Percentiles rank a stretch among this genome's conserved stretches.
These are phyloP conservation scores for Agroathelia rolfsii DNA, from an alignment of 1,284 basidiomycete species.

Conservation along the genomic window DNA sequence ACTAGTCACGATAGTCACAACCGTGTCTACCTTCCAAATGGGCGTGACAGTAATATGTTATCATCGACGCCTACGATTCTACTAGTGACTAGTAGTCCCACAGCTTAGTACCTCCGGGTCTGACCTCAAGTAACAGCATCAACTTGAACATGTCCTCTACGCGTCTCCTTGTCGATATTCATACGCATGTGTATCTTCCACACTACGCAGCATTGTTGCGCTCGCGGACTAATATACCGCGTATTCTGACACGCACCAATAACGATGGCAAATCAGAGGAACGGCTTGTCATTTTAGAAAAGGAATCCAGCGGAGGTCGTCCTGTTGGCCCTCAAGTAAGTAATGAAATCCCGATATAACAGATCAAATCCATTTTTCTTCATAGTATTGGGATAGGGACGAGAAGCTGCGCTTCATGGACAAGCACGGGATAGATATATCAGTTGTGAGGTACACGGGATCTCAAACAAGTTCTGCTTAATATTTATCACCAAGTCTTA, in stretches of 20 bases:
- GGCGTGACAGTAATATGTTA: no score
- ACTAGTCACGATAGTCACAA: no score
- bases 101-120: no score
- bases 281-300: slow-evolving; percentile 61
- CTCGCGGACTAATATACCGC: slow-evolving; percentile 49
- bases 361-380: slow-evolving; percentile 2
- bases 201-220: slow-evolving; percentile 60
- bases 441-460: slow-evolving; percentile 46
- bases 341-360: background rate
- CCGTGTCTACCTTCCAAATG: no score
- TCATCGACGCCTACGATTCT: no score
- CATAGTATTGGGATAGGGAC: slow-evolving; percentile 71
- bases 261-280: slow-evolving; percentile 42
- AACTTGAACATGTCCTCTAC: slow-evolving; percentile 17
- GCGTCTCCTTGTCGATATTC: slow-evolving; percentile 59
- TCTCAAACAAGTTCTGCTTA: background rate
- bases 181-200: slow-evolving; percentile 76
- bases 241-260: slow-evolving; percentile 47
- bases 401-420: slow-evolving; percentile 76
- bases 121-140: no score
- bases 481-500: slow-evolving; percentile 11
- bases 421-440: slow-evolving; percentile 61
- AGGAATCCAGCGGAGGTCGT: slow-evolving; percentile 68
- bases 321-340: slow-evolving; percentile 51
- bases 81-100: no score